phyloP scores from a whole-genome alignment of 75 land plant genomes.

The Chamaecyparis obtusa region DNA sequence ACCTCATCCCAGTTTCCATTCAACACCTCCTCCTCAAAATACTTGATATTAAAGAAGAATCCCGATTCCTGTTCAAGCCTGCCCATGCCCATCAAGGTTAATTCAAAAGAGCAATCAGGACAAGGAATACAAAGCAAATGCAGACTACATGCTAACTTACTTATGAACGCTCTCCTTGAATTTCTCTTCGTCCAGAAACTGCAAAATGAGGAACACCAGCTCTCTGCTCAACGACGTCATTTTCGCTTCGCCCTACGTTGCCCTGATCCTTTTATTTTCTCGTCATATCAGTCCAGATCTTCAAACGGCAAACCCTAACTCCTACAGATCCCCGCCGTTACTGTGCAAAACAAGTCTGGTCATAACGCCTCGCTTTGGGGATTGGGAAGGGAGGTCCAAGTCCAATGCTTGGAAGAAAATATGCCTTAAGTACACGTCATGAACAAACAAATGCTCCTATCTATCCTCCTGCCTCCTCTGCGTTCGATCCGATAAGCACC shows the following conservation, averaged over 20 bases:
- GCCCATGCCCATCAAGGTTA: slow-evolving; percentile 1
- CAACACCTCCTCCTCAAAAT: slow-evolving; percentile 55
- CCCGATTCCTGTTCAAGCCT: slow-evolving; percentile 55
- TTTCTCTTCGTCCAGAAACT: slow-evolving; percentile 43
- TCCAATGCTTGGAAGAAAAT: no score
- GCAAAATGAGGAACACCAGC: slow-evolving; percentile 43
- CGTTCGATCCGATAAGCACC: no score
- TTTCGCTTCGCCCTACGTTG: neutral
- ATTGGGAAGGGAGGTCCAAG: no score
- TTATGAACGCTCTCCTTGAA: slow-evolving; percentile 44
- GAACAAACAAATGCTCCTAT: no score
- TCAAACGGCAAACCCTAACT: no score
- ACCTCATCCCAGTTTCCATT: slow-evolving; percentile 58
- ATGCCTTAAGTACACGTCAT: no score
- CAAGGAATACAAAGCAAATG: neutral
- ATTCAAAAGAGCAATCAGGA: neutral
- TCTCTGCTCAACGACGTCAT: slow-evolving; percentile 40
- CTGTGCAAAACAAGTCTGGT: no score
- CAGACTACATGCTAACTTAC: slow-evolving; percentile 14
- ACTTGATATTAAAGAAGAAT: slow-evolving; percentile 50
- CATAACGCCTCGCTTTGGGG: no score
- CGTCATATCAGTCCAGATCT: no score
- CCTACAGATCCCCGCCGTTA: no score
- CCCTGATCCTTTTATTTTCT: neutral
- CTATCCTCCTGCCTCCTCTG: no score